Evolutionary conservation across 73 alveolate genomes (phyloP), one percentile per base, ranked within the genome.

Genomic region (Uronychia binucleata): DNA sequence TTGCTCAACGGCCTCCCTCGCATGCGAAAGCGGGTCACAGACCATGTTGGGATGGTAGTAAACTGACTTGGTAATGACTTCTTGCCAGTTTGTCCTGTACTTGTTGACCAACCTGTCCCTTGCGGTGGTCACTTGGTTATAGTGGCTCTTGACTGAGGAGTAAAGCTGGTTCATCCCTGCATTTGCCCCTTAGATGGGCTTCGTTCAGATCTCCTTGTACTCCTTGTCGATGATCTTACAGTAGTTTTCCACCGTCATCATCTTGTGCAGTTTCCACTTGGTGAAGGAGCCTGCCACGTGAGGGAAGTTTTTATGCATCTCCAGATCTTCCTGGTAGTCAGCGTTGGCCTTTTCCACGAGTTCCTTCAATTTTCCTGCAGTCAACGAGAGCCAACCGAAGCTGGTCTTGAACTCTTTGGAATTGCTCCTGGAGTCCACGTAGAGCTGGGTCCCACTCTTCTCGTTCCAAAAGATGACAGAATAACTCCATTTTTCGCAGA

Each of bases 271-370:
- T 35, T 28, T 33, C 86, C 86, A 79, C 0, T 67, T 25, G 27
- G 30, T 79, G 58, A 79, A 79, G 5, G 86, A 8, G 11, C 86
- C 86, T 34, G 86, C 86, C 1, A 74, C 30, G 14, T 1, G 34
- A 0, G 77, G 89, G 19, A 74, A 30, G 34, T 33, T n/a, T 19
- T 46, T 46, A 19, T 46, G 67, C 67, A 46, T 46, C 67, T 46
- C 67, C 67, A 46, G 67, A 46, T 46, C 67, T 46, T 46, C 67
- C 67, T 46, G n/a, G 19, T 46, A 46, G 19, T 46, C 67, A 46
- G 67, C 67, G 19, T 46, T 46, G 5, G 67, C 67, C 19, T 46
- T 46, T 46, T 46, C 67, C 5, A 46, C 5, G 67, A 46, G 19
- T 46, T 46, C 67, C 5, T 46, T 19, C 19, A 46, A 19, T 46